Base-by-base conservation (phyloP, 2,329 filamentous ascomycete genomes). In the Fusarium sp. region DNA sequence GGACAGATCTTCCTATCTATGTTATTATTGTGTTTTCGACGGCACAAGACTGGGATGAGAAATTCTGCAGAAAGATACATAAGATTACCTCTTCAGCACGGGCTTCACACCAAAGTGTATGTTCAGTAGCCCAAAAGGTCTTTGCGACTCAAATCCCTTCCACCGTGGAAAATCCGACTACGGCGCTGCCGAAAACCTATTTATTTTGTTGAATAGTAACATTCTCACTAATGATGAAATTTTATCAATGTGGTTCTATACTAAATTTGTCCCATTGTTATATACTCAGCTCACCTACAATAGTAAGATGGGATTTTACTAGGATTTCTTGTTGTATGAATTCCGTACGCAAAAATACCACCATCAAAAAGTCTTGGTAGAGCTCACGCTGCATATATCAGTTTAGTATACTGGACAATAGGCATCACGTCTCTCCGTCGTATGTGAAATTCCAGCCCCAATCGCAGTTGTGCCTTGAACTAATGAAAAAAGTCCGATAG, bases 291-390 rank as follows among this genome's bases (percentile, higher is more conserved):
- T 24, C 12, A 8, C 12, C 4, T 35, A 20, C 6, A 1, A 20
- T 14, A 2, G 6, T 10, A 2, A 24, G 6, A 5, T 24, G 2
- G 5, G 8, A 10, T 13, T 20, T 3, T 24, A 14, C 6, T 10
- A 20, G 3, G n/a, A 5, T 5, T 6, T 51, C 3, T n/a, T 17
- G 4, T 48, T 14, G 6, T 20, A 14, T 14, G 12, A 32, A 35
- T 20, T 10, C 8, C 14, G 6, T 3, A 8, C 8, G 12, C 2
- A 14, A 51, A 8, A 24, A 35, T 11, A 11, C 12, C 1, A 0
- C 30, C 8, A 24, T 24, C 0, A 3, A 24, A 24, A 15, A 35
- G n/a, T 15, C 8, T 51, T 15, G 1, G 8, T 11, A 20, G 15
- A 35, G 30, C 8, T 15, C n/a, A 35, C 18, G 28, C 47, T n/a